Evolutionary conservation across 768 basidiomycete genomes (phyloP).

Genomic region (Collybia sp.): DNA sequence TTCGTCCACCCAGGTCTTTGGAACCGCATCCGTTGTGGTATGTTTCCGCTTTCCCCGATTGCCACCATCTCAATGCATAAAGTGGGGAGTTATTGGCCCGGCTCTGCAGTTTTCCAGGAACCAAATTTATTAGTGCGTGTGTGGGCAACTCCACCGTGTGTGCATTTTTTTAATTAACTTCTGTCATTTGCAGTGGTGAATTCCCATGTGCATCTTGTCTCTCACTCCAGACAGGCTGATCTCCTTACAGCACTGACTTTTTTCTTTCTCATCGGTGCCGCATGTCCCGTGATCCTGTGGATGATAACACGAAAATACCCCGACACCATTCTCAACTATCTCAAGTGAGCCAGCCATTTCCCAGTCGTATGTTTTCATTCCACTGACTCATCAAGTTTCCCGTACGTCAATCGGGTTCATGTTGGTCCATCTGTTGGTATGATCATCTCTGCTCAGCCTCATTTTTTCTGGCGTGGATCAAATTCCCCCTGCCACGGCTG

Average conservation of each 20-base stretch:
- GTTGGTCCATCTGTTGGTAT: conserved; percentile 5
- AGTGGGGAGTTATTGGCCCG: conserved; percentile 72
- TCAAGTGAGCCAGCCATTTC: conserved; percentile 45
- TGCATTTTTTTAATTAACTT: no score
- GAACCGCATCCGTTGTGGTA: conserved; percentile 54
- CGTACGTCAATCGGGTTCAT: conserved; percentile 25
- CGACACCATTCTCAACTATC: conserved; percentile 55
- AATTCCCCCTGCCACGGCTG: conserved; percentile 80
- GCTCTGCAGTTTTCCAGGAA: conserved; percentile 47
- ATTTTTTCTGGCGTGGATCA: conserved; percentile 63
- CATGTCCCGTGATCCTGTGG: conserved; percentile 61
- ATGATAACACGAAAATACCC: conserved; percentile 60
- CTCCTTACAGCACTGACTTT: conserved; percentile 42
- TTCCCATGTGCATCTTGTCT: background rate
- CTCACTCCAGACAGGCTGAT: background rate
- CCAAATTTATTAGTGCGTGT: conserved; percentile 53
- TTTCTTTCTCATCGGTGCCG: conserved; percentile 72
- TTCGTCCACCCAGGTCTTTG: conserved; percentile 45
- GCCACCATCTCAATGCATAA: conserved; percentile 9
- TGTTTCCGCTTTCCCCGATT: background rate
- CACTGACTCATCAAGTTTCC: conserved; percentile 28
- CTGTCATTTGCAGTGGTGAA: conserved; percentile 13
- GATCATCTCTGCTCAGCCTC: conserved; percentile 30
- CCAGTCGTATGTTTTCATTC: conserved; percentile 2
- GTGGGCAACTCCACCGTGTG: background rate